Conservation (phyloP, 495 filamentous ascomycete genomes). For the Lophium mytilinum region DNA sequence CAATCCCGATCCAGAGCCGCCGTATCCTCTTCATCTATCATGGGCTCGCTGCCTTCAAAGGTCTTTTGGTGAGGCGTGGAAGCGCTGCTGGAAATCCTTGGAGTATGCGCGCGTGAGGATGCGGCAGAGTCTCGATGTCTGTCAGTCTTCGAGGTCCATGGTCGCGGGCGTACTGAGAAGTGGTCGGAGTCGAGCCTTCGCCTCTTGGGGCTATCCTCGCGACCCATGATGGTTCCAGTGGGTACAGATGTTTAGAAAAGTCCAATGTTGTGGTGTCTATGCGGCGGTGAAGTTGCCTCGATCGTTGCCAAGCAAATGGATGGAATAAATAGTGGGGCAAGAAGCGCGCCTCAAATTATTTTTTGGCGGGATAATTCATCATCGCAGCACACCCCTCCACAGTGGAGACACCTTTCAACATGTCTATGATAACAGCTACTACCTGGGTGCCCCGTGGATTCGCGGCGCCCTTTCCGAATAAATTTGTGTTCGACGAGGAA, state of each 20-base stretch:
- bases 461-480: slow-evolving; percentile 82
- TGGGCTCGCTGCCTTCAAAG: slow-evolving; percentile 31
- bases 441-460: slow-evolving; percentile 91
- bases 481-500: slow-evolving; percentile 85
- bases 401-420: slow-evolving; percentile 21
- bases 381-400: neutral
- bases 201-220: slow-evolving; percentile 47
- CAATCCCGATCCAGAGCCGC: slow-evolving; percentile 79
- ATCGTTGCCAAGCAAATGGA: too few species aligned
- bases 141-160: slow-evolving; percentile 26
- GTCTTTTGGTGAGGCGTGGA: slow-evolving; percentile 21
- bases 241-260: too few species aligned
- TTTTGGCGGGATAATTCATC: neutral
- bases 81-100: slow-evolving; percentile 3
- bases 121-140: slow-evolving; percentile 27
- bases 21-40: slow-evolving; percentile 46
- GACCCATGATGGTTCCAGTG: slow-evolving; percentile 22
- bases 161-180: slow-evolving; percentile 46
- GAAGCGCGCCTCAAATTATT: neutral
- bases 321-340: too few species aligned
- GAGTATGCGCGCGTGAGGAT: slow-evolving; percentile 15
- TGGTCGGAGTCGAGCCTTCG: slow-evolving; percentile 53
- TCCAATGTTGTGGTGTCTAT: too few species aligned
- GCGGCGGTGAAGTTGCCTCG: too few species aligned
- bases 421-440: slow-evolving; percentile 92